Percentiles rank a stretch among this genome's conserved stretches.
These are phyloP conservation scores for Saururus chinensis DNA, from an alignment of 164 flowering plant genomes.

Conservation along the genomic window DNA sequence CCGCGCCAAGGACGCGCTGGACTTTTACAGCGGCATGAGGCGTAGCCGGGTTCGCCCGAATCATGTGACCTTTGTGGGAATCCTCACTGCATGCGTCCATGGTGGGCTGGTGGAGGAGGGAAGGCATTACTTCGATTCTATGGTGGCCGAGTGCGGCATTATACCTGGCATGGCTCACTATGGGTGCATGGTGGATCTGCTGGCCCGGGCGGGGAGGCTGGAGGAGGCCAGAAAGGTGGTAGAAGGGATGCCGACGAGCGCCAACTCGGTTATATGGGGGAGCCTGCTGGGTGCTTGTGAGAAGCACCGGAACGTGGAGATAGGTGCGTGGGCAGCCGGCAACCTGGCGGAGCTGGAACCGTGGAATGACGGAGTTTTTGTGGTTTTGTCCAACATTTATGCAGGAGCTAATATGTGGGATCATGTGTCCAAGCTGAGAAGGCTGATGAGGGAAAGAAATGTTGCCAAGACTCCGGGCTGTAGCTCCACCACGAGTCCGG, in stretches of 20 bases:
- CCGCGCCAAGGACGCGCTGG: constrained; percentile 28
- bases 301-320: constrained; percentile 37
- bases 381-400: constrained; percentile 57
- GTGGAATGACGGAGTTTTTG: constrained; percentile 59
- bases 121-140: constrained; percentile 32
- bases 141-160: constrained; percentile 36
- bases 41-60: constrained; percentile 40
- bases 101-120: constrained; percentile 59
- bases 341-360: constrained; percentile 53
- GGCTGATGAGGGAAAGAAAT: constrained; percentile 28
- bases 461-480: constrained; percentile 49
- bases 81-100: constrained; percentile 63
- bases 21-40: constrained; percentile 37
- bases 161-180: constrained; percentile 41
- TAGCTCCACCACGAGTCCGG: too few species aligned
- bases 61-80: constrained; percentile 54
- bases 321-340: constrained; percentile 54
- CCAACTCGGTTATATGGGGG: constrained; percentile 46
- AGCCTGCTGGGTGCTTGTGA: constrained; percentile 57
- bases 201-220: constrained; percentile 50
- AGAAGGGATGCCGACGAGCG: constrained; percentile 47
- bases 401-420: constrained; percentile 51
- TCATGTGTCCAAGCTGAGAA: constrained; percentile 41
- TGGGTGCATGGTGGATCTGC: constrained; percentile 72
- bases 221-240: constrained; percentile 46